A percentile compares a stretch with the other conserved stretches of the same genome.
Conservation (phyloP, 2,329 filamentous ascomycete species). For the Alternaria sp. region DNA sequence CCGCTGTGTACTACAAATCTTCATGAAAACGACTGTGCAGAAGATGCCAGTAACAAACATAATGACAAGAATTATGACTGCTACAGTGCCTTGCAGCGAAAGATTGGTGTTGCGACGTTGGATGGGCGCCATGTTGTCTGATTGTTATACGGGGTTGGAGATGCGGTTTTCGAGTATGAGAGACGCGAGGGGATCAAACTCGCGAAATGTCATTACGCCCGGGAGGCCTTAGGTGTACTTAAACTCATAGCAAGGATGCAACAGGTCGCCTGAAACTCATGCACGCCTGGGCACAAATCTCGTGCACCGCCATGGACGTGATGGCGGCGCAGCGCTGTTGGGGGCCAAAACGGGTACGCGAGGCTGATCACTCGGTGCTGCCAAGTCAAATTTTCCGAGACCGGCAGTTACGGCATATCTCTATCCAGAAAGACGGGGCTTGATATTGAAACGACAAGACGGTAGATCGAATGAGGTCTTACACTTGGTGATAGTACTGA, state of each 20-base stretch:
- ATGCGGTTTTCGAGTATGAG: not conserved
- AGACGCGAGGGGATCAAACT: not conserved
- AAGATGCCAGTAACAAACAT: conserved; percentile 5
- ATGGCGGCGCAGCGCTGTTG: conserved; percentile 3
- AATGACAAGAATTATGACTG: conserved; percentile 2
- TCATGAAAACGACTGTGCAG: conserved; percentile 5
- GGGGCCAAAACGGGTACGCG: conserved; percentile 6
- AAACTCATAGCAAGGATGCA: not conserved
- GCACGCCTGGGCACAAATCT: not conserved
- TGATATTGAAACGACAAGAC: not conserved
- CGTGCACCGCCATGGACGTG: not conserved
- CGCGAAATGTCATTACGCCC: not conserved
- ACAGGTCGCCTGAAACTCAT: not conserved
- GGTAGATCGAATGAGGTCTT: not conserved
- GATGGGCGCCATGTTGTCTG: conserved; percentile 13
- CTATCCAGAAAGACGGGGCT: not conserved
- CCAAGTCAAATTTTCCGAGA: not conserved
- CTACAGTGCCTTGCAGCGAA: not conserved
- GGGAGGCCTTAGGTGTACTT: not conserved
- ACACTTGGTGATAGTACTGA: not conserved
- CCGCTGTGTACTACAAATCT: conserved; percentile 17
- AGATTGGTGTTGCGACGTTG: conserved; percentile 9
- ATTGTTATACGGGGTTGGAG: not conserved
- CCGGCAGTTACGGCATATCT: not conserved
- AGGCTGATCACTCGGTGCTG: not conserved